Evolutionary conservation across 306 rosid genomes (phyloP), one percentile per base, ranked within the genome.

Genomic region (Casuarina glauca): DNA sequence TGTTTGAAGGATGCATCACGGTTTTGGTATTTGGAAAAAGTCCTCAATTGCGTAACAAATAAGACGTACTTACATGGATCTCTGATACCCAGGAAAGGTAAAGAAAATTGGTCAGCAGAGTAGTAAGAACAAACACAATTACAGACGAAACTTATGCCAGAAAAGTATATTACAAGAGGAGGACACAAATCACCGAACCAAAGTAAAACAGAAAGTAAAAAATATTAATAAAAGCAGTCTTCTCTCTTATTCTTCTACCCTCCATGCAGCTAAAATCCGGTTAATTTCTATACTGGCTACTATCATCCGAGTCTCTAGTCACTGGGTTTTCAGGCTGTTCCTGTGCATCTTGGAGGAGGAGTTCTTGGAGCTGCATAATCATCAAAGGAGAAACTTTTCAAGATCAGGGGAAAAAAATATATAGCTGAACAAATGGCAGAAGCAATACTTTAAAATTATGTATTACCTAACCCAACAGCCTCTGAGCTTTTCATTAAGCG

Each of bases 401-500:
- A 55, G n/a, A 4, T 12, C 53, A 49, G 16, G 19, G 19, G 19
- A n/a, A n/a, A 12, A 43, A 67, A 36, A 13, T 19, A 2, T 19
- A 52, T 26, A 12, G 36, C 26, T 63, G 36, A 71, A 42, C 43
- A 39, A 55, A 55, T 15, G 35, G 32, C n/a, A 48, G 48, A 9
- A 39, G 2, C 6, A 53, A 19, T 35, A n/a, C 39, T 10, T 7
- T 9, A 57, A 11, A 15, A 44, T 26, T 35, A 68, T 8, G 57
- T 1, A 45, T n/a, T 77, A 85, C 88, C 77, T 57, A 79, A 38
- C 16, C 79, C 85, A 50, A 75, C 75, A 48, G 80, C 79, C 42
- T 80, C 83, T 78, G 83, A 83, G 74, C 79, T 76, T 78, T 72
- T 86, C 87, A 75, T 80, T 69, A 86, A 68, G 70, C 83, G 75